Evolutionary conservation across 768 basidiomycete species (phyloP).

Genomic region (Podaxis pistillaris): DNA sequence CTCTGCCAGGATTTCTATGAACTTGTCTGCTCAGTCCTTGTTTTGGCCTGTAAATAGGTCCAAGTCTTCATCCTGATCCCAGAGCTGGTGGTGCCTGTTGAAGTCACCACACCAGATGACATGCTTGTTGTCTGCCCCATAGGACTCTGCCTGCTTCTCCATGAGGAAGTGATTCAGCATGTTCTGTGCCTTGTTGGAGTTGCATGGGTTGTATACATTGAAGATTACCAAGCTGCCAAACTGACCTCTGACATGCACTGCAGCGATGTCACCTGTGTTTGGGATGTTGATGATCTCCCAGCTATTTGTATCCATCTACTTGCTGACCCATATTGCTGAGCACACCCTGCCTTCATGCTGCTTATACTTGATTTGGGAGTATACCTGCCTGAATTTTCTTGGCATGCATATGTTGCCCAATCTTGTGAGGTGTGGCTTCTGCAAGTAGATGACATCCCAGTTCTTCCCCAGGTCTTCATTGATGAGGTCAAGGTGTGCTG

Average conservation of each 20-base stretch:
- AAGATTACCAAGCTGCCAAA: too few species aligned
- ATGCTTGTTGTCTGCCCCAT: constrained; percentile 10
- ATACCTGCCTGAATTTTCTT: too few species aligned
- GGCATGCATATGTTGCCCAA: too few species aligned
- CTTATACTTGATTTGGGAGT: too few species aligned
- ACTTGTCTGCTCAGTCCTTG: constrained; percentile 19
- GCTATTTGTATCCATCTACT: too few species aligned
- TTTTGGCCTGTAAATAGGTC: constrained; percentile 33
- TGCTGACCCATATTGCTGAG: too few species aligned
- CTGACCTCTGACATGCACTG: too few species aligned
- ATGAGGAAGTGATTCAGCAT: neutral
- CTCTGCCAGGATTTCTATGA: constrained; percentile 26
- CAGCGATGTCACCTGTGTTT: too few species aligned
- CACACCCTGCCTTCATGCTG: too few species aligned
- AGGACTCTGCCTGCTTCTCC: neutral
- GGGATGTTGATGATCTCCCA: too few species aligned
- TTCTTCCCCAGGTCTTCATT: constrained; percentile 15
- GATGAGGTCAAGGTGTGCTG: constrained; percentile 16
- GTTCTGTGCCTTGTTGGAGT: too few species aligned
- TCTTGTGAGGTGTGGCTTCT: constrained; percentile 32
- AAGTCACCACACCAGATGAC: constrained; percentile 37
- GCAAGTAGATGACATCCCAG: constrained; percentile 33
- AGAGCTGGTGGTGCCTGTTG: constrained; percentile 39
- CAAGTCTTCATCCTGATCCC: constrained; percentile 31
- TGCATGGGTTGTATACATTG: too few species aligned